Base-by-base conservation (phyloP, 306 rosid genomes). In the Castanospermum australe region DNA sequence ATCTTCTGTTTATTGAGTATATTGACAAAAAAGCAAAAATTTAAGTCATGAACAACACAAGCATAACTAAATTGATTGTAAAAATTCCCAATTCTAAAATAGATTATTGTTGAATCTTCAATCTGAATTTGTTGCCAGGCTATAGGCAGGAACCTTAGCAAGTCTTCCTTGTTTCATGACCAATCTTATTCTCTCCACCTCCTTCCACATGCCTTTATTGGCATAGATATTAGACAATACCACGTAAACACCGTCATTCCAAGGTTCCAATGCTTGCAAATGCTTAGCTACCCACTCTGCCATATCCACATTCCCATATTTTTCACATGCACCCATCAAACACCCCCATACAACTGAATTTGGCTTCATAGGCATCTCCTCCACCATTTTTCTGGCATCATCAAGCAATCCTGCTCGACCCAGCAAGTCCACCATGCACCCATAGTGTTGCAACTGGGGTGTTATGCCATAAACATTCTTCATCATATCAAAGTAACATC, bases 241-340 rank as follows among this genome's bases (percentile, higher is more conserved):
- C 75, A 88, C 94, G 21, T 80, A 92, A 57, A 48, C 94, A 61
- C 92, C 97, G 76, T 88, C 97, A 79, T 50, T 90, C 93, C 89
- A 87, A 20, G 93, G 94, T 78, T 92, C 97, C 86, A 92, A 72
- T 83, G 75, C 90, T 79, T 73, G 89, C 79, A 92, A 83, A 86
- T 90, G 90, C 79, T 87, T 70, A 50, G 94, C 93, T 56, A 87
- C 94, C 97, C 92, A 88, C 78, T 92, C 97, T 18, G 92, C 97
- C 88, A 88, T 84, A 71, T 84, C 76, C 78, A 86, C 94, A 79
- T 90, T 86, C 85, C 89, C 94, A 80, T 90, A 63, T 82, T 90
- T 92, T 84, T 90, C 97, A 82, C 97, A 88, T 0, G 87, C 93
- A 81, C 97, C 97, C 91, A 92, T 86, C 88, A 92, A 84, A 76